Conservation (phyloP, 192 early-diverging fungal genomes). For the Funneliformis mosseae region DNA sequence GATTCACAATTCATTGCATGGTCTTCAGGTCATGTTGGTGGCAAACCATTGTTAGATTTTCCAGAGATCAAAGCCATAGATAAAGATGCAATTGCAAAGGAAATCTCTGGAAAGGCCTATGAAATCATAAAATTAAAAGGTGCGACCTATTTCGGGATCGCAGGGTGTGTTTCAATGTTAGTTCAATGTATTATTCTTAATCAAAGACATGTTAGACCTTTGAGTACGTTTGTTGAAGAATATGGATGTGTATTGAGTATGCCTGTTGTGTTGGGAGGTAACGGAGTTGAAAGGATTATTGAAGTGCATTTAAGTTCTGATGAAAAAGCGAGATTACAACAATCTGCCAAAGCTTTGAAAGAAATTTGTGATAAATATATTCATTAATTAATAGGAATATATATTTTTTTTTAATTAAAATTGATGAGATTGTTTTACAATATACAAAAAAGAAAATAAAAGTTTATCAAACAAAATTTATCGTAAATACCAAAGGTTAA, state of each 20-base stretch:
- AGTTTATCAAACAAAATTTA: too few relatives aligned
- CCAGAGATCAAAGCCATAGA: slow-evolving; percentile 63
- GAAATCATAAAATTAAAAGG: slow-evolving; percentile 87
- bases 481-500: too few relatives aligned
- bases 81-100: slow-evolving; percentile 53
- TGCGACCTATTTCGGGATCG: slow-evolving; percentile 84
- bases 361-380: slow-evolving; percentile 53
- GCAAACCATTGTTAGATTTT: slow-evolving; percentile 65
- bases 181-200: slow-evolving; percentile 71
- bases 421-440: too few relatives aligned
- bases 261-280: slow-evolving; percentile 75
- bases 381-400: neutral
- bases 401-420: too few relatives aligned
- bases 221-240: slow-evolving; percentile 67
- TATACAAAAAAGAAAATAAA: too few relatives aligned
- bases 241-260: slow-evolving; percentile 70
- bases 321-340: slow-evolving; percentile 60
- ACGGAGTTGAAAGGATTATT: slow-evolving; percentile 73
- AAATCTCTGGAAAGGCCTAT: slow-evolving; percentile 75
- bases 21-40: slow-evolving; percentile 72
- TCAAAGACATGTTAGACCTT: slow-evolving; percentile 67
- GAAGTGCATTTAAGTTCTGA: slow-evolving; percentile 63
- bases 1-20: slow-evolving; percentile 86
- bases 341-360: slow-evolving; percentile 58
- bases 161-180: slow-evolving; percentile 72